phyloP scores from a whole-genome alignment of 1,284 basidiomycete genomes.

The Ceratorhiza oryzae-sativae region DNA sequence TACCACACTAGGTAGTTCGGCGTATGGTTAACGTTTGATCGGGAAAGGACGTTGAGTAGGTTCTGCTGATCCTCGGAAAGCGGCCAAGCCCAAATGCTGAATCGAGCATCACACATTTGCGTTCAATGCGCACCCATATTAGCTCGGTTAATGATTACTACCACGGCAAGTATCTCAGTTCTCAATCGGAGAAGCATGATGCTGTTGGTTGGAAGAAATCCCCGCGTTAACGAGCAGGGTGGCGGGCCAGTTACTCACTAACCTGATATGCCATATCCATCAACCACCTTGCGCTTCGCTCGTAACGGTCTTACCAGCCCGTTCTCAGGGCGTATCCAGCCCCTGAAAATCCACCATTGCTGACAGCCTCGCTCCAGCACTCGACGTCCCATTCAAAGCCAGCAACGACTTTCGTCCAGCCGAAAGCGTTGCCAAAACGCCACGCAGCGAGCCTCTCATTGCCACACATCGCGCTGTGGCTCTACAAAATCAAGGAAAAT shows the following conservation, averaged over 20 bases:
- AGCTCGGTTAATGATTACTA: conserved; percentile 52
- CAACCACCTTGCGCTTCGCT: no score
- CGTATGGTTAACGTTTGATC: no score
- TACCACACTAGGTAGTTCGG: no score
- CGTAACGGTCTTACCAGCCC: neutral
- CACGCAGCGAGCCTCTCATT: conserved; percentile 74
- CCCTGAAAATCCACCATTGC: conserved; percentile 91
- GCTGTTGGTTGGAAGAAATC: no score
- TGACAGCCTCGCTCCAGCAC: conserved; percentile 62
- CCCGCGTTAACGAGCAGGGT: no score
- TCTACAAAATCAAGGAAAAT: conserved; percentile 76
- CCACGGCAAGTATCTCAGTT: conserved; percentile 55
- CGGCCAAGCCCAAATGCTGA: no score
- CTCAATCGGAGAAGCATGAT: neutral
- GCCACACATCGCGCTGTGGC: conserved; percentile 87
- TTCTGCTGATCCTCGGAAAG: no score
- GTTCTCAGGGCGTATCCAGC: conserved; percentile 72
- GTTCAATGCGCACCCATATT: no score
- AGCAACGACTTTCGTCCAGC: conserved; percentile 89
- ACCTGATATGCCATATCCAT: no score
- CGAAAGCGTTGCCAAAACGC: conserved; percentile 89
- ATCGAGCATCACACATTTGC: neutral
- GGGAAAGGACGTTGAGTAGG: no score
- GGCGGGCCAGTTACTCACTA: no score
- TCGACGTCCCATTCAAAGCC: conserved; percentile 81